A percentile compares a stretch with the other conserved stretches of the same genome.
phyloP scores from a whole-genome alignment of 257 asterid genomes.

The Gardenia jasminoides region DNA sequence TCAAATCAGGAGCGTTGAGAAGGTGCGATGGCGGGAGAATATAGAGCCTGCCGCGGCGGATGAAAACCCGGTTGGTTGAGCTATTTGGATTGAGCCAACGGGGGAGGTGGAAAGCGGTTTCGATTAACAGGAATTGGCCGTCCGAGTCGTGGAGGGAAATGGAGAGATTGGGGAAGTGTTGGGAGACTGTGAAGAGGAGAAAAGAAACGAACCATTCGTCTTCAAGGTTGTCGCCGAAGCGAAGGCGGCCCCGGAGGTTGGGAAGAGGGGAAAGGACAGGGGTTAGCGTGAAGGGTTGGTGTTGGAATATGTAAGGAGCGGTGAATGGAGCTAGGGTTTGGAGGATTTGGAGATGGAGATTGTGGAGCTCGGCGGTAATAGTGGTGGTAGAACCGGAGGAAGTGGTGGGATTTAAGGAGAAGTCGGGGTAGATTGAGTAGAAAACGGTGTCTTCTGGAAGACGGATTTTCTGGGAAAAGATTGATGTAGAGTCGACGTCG shows the following conservation, averaged over 20 bases:
- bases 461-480: conserved; percentile 49
- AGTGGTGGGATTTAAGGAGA: conserved; percentile 30
- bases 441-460: conserved; percentile 76
- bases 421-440: conserved; percentile 69
- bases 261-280: conserved; percentile 39
- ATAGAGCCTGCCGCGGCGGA: conserved; percentile 64
- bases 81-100: conserved; percentile 85
- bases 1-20: conserved; percentile 42
- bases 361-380: conserved; percentile 48
- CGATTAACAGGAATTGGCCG: conserved; percentile 79
- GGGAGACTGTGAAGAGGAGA: conserved; percentile 66
- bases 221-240: conserved; percentile 83
- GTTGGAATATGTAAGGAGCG: conserved; percentile 70
- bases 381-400: not conserved
- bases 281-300: conserved; percentile 70
- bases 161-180: conserved; percentile 49
- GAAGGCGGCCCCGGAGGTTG: conserved; percentile 78
- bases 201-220: conserved; percentile 94
- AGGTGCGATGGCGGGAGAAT: conserved; percentile 50
- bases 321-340: conserved; percentile 43
- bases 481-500: conserved; percentile 11
- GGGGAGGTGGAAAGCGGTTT: conserved; percentile 84
- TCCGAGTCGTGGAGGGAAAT: conserved; percentile 76
- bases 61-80: conserved; percentile 69
- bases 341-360: conserved; percentile 73